Percentiles rank a stretch among this genome's conserved stretches.
phyloP scores from a whole-genome alignment of 768 basidiomycete species.

The Amanita fuliginea region DNA sequence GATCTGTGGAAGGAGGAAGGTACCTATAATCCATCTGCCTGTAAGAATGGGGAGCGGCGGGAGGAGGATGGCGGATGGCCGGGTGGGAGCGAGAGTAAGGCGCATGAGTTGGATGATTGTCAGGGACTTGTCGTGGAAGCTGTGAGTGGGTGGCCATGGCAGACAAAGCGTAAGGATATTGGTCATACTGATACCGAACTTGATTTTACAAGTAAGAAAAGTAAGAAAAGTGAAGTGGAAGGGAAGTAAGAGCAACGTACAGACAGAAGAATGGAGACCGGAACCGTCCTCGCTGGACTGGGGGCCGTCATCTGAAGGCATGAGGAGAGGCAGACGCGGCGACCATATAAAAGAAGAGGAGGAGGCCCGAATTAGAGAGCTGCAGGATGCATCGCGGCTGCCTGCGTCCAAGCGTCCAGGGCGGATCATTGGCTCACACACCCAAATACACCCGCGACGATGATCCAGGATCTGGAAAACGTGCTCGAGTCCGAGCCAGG shows the following conservation, averaged over 20 bases:
- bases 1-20: slow-evolving; percentile 24
- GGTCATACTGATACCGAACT: slow-evolving; percentile 56
- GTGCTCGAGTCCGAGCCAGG: background rate
- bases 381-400: background rate
- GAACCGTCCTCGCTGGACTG: slow-evolving; percentile 72
- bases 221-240: no score
- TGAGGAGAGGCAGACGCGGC: slow-evolving; percentile 35
- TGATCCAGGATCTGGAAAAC: no score
- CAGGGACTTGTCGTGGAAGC: slow-evolving; percentile 32
- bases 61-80: background rate
- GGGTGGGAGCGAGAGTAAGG: slow-evolving; percentile 14
- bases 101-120: slow-evolving; percentile 31
- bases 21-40: slow-evolving; percentile 26
- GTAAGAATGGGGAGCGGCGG: slow-evolving; percentile 18
- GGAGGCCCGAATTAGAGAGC: slow-evolving; percentile 2
- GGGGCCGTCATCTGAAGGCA: slow-evolving; percentile 51
- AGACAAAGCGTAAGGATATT: slow-evolving; percentile 37
- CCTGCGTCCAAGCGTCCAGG: background rate
- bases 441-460: background rate
- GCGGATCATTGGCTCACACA: background rate
- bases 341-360: slow-evolving; percentile 36
- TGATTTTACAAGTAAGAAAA: slow-evolving; percentile 34
- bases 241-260: slow-evolving; percentile 29
- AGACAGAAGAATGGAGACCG: slow-evolving; percentile 61
- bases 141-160: slow-evolving; percentile 26